phyloP scores from a whole-genome alignment of 225 moss, liverwort and hornwort genomes.

The Neckera pumila region DNA sequence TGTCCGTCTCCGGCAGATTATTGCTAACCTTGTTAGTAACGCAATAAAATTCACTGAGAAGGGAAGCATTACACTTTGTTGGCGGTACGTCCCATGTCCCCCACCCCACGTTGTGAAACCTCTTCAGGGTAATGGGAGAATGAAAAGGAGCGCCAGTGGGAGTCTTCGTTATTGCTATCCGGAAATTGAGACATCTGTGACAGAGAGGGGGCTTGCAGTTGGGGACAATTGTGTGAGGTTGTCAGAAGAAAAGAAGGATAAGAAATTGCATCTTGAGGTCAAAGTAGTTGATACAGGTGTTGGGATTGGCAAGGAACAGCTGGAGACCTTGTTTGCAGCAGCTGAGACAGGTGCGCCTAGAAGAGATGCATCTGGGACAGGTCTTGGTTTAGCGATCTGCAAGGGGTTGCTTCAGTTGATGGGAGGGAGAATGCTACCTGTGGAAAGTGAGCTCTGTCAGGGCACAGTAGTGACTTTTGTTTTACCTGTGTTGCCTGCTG shows the following conservation, averaged over 20 bases:
- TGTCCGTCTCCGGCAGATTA: conserved; percentile 80
- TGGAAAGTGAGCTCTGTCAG: conserved; percentile 50
- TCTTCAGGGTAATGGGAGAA: conserved; percentile 10
- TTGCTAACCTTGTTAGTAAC: conserved; percentile 70
- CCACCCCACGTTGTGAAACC: not conserved
- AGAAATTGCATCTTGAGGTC: conserved; percentile 57
- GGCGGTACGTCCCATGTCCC: conserved; percentile 54
- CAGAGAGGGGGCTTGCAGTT: no score
- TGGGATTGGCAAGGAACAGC: conserved; percentile 68
- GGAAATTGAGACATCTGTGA: not conserved
- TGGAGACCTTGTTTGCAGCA: conserved; percentile 47
- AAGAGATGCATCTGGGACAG: conserved; percentile 70
- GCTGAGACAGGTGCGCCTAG: conserved; percentile 63
- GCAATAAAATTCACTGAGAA: conserved; percentile 71
- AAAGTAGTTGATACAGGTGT: conserved; percentile 66
- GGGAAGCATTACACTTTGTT: conserved; percentile 44
- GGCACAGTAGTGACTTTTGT: conserved; percentile 68
- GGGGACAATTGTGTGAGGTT: not conserved
- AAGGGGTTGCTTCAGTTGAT: conserved; percentile 72
- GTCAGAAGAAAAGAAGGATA: not conserved
- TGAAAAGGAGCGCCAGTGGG: conserved; percentile 33
- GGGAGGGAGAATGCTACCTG: conserved; percentile 54
- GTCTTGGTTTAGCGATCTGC: conserved; percentile 79
- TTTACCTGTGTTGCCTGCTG: conserved; percentile 63
- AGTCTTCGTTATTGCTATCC: not conserved